Base-by-base conservation (phyloP, 345 rosid genomes). In the Cardamine occulta region DNA sequence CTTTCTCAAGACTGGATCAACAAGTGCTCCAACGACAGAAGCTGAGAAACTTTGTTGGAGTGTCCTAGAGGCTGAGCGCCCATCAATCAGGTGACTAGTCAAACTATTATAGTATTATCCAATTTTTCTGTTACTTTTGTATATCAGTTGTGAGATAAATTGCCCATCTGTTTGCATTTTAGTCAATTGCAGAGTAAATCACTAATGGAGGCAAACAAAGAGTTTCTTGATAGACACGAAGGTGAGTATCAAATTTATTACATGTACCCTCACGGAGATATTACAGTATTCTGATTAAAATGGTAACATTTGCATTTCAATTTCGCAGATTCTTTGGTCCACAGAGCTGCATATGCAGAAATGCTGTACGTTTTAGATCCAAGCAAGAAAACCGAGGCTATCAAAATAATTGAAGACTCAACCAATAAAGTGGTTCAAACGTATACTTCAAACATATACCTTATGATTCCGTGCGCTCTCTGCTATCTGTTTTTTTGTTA, bases 301-400 rank as follows among this genome's bases (percentile, higher is more conserved):
- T 48, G 39, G 9, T 65, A 39, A 57, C 15, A 2, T 66, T 44
- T 80, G 62, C 40, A 24, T 67, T 67, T 35, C 6, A 54, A 51
- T 70, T 19, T 51, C 37, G 76, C 88, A 93, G 98, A 80, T 84
- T 93, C 97, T 39, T 86, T 93, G 86, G 85, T 87, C 91, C 98
- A 93, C 82, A 93, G 93, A 80, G 93, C 90, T 40, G 98, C 98
- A 48, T 93, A 81, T 63, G 96, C 98, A 17, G 98, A 93, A 86
- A 91, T 91, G 93, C 62, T 91, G 51, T 76, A 53, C 75, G 72
- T 86, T 56, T 85, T 93, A 74, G 93, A 91, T 74, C 86, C 93
- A 42, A 81, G 68, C 80, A 89, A 84, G 80, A 87, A 87, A 82
- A 60, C 79, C 5, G 93, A 88, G 76, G 97, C 98, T 74, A 53